These are phyloP conservation scores for Aspergillus uvarum DNA, from an alignment of 2,329 filamentous ascomycete species.

Conservation along the genomic window DNA sequence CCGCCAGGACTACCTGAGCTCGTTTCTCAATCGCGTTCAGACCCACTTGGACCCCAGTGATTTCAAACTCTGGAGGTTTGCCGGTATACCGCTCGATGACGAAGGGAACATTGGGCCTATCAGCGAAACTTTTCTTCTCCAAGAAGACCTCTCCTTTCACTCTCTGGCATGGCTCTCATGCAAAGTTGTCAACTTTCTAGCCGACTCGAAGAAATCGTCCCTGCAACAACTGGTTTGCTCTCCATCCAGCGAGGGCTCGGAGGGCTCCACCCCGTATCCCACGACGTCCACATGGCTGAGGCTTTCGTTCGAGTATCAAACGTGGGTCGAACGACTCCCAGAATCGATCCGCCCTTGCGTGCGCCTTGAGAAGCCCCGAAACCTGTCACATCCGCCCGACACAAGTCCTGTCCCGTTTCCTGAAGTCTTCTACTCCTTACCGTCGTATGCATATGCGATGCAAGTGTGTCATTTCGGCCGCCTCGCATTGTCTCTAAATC, in stretches of 20 bases:
- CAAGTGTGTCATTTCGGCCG: conserved; percentile 65
- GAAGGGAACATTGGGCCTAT: conserved; percentile 47
- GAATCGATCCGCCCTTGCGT: conserved; percentile 59
- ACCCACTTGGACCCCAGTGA: conserved; percentile 61
- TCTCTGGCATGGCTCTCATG: conserved; percentile 61
- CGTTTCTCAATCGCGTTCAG: conserved; percentile 59
- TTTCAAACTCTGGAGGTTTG: conserved; percentile 59
- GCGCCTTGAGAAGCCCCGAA: conserved; percentile 42
- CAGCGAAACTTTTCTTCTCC: conserved; percentile 36
- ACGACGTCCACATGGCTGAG: conserved; percentile 53
- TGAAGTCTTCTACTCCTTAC: conserved; percentile 61
- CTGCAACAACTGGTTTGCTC: conserved; percentile 34
- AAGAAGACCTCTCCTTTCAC: conserved; percentile 62
- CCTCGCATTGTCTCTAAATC: conserved; percentile 61
- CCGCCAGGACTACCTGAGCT: conserved; percentile 60
- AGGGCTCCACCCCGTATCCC: conserved; percentile 43
- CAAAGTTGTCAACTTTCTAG: conserved; percentile 64
- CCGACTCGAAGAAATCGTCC: conserved; percentile 54
- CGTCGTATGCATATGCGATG: conserved; percentile 64
- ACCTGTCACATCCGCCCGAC: conserved; percentile 33
- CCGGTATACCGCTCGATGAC: conserved; percentile 57
- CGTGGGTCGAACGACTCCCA: conserved; percentile 58
- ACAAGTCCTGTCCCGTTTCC: conserved; percentile 44
- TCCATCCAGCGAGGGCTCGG: conserved; percentile 13
- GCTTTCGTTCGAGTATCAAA: conserved; percentile 55